phyloP scores from a whole-genome alignment of 768 basidiomycete genomes.

The Cyathus striatus region DNA sequence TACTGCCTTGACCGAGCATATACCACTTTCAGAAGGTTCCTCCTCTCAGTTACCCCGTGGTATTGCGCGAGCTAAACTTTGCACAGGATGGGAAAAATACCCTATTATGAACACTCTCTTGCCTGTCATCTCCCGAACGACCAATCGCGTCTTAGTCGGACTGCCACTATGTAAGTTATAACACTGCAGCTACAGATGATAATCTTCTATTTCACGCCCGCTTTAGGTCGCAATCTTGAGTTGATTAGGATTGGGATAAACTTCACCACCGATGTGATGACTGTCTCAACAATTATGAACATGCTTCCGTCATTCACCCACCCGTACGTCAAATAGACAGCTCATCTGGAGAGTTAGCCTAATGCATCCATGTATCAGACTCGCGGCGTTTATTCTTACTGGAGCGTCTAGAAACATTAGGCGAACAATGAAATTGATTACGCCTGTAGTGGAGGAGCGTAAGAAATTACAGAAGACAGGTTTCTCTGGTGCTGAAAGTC shows the following conservation, averaged over 20 bases:
- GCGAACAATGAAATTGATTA: slow-evolving; percentile 18
- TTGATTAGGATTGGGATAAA: slow-evolving; percentile 30
- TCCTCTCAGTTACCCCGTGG: background rate
- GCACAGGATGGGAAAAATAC: slow-evolving; percentile 32
- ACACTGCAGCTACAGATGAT: background rate
- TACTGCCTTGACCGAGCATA: slow-evolving; percentile 30
- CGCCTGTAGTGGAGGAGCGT: slow-evolving; percentile 14
- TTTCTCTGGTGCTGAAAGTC: background rate
- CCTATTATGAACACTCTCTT: slow-evolving; percentile 19
- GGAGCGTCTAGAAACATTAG: slow-evolving; percentile 14
- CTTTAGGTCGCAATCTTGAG: slow-evolving; percentile 33
- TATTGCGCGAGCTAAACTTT: background rate
- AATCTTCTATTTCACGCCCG: background rate
- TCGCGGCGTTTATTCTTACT: slow-evolving; percentile 17
- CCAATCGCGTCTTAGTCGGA: slow-evolving; percentile 41
- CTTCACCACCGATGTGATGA: slow-evolving; percentile 30
- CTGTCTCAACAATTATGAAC: slow-evolving; percentile 22
- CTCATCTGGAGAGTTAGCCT: background rate
- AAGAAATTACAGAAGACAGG: background rate
- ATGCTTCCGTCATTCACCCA: slow-evolving; percentile 36
- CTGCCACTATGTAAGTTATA: slow-evolving; percentile 33
- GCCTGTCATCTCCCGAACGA: slow-evolving; percentile 30
- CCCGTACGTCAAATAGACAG: slow-evolving; percentile 27
- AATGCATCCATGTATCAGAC: slow-evolving; percentile 5
- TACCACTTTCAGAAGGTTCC: slow-evolving; percentile 16